Evolutionary conservation across 1,139 yeast species (phyloP).

Genomic region (Protomyces gravidus): DNA sequence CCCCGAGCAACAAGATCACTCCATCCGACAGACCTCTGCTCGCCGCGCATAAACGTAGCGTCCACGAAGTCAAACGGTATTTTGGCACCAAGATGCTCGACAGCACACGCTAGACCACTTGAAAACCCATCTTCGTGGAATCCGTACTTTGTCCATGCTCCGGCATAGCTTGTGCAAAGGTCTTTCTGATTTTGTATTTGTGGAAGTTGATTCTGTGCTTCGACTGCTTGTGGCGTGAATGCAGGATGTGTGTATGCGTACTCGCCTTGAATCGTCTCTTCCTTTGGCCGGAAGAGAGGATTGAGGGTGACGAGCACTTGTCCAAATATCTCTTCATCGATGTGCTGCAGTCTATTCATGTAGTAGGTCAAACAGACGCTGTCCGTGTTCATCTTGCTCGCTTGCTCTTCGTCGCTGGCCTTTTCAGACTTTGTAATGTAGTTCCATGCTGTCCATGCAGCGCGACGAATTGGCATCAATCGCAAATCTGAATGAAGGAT

Average conservation of each 20-base stretch:
- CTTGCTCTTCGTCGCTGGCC: background rate
- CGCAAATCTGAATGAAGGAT: slow-evolving; percentile 19
- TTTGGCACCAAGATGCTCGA: slow-evolving; percentile 20
- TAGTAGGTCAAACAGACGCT: slow-evolving; percentile 23
- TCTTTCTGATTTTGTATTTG: slow-evolving; percentile 6
- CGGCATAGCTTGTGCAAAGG: slow-evolving; percentile 13
- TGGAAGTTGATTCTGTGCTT: slow-evolving; percentile 15
- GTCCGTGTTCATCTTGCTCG: slow-evolving; percentile 5
- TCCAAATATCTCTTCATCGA: slow-evolving; percentile 14
- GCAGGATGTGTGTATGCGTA: slow-evolving; percentile 22
- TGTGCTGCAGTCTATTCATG: slow-evolving; percentile 24
- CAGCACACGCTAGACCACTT: slow-evolving; percentile 22
- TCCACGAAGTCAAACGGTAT: slow-evolving; percentile 24
- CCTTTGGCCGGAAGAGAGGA: slow-evolving; percentile 12
- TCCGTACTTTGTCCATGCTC: slow-evolving; percentile 28
- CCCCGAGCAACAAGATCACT: slow-evolving; percentile 7
- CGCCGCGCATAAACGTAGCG: slow-evolving; percentile 28
- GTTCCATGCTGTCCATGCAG: slow-evolving; percentile 27
- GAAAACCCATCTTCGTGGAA: slow-evolving; percentile 28
- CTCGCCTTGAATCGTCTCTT: slow-evolving; percentile 12
- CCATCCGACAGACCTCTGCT: slow-evolving; percentile 8
- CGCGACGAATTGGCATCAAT: slow-evolving; percentile 19
- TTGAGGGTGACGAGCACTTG: slow-evolving; percentile 21
- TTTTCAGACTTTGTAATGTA: slow-evolving; percentile 17
- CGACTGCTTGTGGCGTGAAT: slow-evolving; percentile 22